These are phyloP conservation scores for Madurella fahalii DNA, from an alignment of 2,329 filamentous ascomycete genomes.

Conservation along the genomic window DNA sequence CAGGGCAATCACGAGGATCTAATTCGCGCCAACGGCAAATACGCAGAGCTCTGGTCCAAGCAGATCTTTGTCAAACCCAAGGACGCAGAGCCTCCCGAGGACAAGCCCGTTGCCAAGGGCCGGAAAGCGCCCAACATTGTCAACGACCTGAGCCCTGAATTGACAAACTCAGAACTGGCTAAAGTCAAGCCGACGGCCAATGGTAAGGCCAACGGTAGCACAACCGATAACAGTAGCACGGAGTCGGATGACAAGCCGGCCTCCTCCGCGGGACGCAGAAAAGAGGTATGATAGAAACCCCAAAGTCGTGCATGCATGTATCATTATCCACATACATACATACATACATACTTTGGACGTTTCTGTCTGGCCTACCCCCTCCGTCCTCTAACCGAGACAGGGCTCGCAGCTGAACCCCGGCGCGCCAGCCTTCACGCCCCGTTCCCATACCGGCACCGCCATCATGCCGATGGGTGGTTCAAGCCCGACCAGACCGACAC, in stretches of 20 bases:
- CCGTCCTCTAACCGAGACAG: conserved; percentile 18
- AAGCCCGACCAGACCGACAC: conserved; percentile 14
- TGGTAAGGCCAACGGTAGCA: conserved; percentile 9
- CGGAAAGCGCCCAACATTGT: conserved; percentile 28
- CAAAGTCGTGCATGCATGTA: conserved; percentile 32
- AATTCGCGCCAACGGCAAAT: conserved; percentile 55
- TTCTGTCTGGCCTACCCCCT: conserved; percentile 32
- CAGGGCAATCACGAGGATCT: conserved; percentile 58
- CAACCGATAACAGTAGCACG: conserved; percentile 13
- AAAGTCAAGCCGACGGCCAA: conserved; percentile 29
- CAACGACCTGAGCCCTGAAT: conserved; percentile 37
- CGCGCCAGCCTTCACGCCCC: conserved; percentile 53
- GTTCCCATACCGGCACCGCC: conserved; percentile 27
- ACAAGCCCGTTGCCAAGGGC: conserved; percentile 20
- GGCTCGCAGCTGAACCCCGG: conserved; percentile 52
- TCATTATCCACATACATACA: conserved; percentile 19
- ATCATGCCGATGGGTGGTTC: conserved; percentile 16
- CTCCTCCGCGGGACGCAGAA: conserved; percentile 36
- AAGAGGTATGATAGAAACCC: conserved; percentile 46
- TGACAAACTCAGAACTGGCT: conserved; percentile 33
- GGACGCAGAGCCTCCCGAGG: conserved; percentile 32
- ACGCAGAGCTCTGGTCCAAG: conserved; percentile 62
- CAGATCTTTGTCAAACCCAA: conserved; percentile 53
- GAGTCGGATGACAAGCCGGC: conserved; percentile 22
- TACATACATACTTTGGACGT: conserved; percentile 31